A percentile compares a stretch with the other conserved stretches of the same genome.
Evolutionary conservation across 805 yeast genomes (phyloP).

Genomic region (Saturnispora serradocipensis): DNA sequence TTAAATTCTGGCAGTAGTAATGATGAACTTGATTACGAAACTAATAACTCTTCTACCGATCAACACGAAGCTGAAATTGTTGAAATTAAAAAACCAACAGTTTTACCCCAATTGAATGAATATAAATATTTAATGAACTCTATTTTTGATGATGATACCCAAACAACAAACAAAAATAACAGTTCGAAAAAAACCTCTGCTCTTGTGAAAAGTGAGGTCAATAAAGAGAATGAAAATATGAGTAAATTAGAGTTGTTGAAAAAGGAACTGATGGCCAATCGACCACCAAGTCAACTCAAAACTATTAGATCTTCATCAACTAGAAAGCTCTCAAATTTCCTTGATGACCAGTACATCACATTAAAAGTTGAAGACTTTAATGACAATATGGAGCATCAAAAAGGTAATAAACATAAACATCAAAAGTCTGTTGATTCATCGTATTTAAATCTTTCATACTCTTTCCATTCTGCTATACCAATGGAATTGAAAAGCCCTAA

Average conservation of each 20-base stretch:
- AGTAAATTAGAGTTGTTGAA: conserved; percentile 19
- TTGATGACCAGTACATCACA: conserved; percentile 12
- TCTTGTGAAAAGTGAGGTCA: neutral
- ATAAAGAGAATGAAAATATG: conserved; percentile 3
- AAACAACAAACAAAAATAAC: neutral
- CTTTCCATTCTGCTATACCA: conserved; percentile 26
- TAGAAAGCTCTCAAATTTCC: conserved; percentile 20
- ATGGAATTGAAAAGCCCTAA: conserved; percentile 21
- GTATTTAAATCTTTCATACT: conserved; percentile 20
- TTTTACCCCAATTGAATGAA: conserved; percentile 17
- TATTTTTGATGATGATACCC: conserved; percentile 18
- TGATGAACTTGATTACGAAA: neutral
- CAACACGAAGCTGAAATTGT: neutral
- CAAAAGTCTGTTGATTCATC: conserved; percentile 19
- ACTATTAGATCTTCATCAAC: conserved; percentile 23
- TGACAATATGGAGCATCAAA: neutral
- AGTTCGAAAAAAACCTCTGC: no score
- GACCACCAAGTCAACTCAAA: conserved; percentile 8
- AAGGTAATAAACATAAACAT: conserved; percentile 11
- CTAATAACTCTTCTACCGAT: neutral
- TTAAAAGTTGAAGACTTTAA: conserved; percentile 18
- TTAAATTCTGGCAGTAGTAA: neutral
- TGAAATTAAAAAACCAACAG: neutral
- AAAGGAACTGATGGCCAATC: conserved; percentile 8
- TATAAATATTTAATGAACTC: conserved; percentile 26